These are phyloP conservation scores for Ricinus communis DNA, from an alignment of 345 rosid species.

Conservation along the genomic window DNA sequence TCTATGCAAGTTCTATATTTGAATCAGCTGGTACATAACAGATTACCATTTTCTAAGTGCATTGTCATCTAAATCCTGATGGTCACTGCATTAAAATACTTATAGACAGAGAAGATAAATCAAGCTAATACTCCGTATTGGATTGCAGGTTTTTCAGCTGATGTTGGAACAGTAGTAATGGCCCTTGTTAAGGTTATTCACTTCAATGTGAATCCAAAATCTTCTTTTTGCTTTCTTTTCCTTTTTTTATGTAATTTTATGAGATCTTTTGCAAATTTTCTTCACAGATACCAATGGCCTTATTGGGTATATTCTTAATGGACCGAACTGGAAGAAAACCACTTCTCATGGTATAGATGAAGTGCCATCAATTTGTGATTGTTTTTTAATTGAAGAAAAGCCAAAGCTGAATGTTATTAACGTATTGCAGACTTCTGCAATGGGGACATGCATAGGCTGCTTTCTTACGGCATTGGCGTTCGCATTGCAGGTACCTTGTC, in stretches of 20 bases:
- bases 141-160: slow-evolving; percentile 63
- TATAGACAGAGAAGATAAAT: too few species aligned
- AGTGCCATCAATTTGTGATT: too few species aligned
- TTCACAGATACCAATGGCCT: slow-evolving; percentile 65
- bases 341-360: slow-evolving; percentile 57
- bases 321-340: slow-evolving; percentile 73
- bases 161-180: slow-evolving; percentile 62
- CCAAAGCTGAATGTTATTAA: background rate
- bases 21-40: slow-evolving; percentile 38
- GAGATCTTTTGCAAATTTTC: background rate
- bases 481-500: slow-evolving; percentile 38
- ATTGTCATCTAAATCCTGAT: too few species aligned
- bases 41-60: too few species aligned
- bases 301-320: slow-evolving; percentile 57
- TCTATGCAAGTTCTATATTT: slow-evolving; percentile 38
- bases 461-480: slow-evolving; percentile 53
- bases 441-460: slow-evolving; percentile 75
- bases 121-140: too few species aligned
- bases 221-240: too few species aligned
- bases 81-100: too few species aligned
- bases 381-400: too few species aligned
- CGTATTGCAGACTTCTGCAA: slow-evolving; percentile 59
- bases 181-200: slow-evolving; percentile 63
- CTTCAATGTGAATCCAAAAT: too few species aligned
- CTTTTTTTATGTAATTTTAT: background rate